Conservation (phyloP, 2,329 filamentous ascomycete species). For the Xylogone sp. region DNA sequence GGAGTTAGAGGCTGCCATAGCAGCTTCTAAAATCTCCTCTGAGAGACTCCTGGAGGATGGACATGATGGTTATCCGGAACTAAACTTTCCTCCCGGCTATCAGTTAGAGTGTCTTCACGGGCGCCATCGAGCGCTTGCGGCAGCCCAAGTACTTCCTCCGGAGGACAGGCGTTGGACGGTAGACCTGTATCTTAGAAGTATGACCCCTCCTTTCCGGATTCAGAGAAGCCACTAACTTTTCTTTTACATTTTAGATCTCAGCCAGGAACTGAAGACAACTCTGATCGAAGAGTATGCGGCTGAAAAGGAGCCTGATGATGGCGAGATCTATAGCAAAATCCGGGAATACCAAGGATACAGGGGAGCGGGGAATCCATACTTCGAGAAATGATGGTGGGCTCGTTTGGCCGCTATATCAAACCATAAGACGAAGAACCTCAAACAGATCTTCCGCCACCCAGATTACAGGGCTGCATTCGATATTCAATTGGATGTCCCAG, state of each 20-base stretch:
- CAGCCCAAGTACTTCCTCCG: constrained; percentile 6
- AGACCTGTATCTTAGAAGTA: constrained; percentile 10
- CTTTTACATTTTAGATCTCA: constrained; percentile 19
- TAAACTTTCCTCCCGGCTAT: no score
- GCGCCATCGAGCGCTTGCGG: no score
- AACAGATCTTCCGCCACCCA: constrained; percentile 21
- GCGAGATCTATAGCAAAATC: constrained; percentile 27
- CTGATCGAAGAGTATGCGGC: constrained; percentile 25
- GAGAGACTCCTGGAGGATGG: no score
- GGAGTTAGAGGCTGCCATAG: no score
- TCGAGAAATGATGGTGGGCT: constrained; percentile 12
- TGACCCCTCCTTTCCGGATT: constrained; percentile 4
- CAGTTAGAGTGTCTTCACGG: no score
- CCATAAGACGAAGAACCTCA: constrained; percentile 18
- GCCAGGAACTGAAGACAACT: constrained; percentile 16
- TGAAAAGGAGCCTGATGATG: constrained; percentile 19
- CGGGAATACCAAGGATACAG: constrained; percentile 14
- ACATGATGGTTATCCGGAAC: no score
- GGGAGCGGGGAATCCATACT: constrained; percentile 6
- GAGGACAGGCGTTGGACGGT: constrained; percentile 6
- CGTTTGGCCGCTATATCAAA: constrained; percentile 16
- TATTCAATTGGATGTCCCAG: constrained; percentile 26
- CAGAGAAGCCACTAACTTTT: constrained; percentile 4
- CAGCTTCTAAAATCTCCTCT: no score
- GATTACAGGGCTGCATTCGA: constrained; percentile 29